phyloP scores from a whole-genome alignment of 306 rosid species.

The Fagus sylvatica region DNA sequence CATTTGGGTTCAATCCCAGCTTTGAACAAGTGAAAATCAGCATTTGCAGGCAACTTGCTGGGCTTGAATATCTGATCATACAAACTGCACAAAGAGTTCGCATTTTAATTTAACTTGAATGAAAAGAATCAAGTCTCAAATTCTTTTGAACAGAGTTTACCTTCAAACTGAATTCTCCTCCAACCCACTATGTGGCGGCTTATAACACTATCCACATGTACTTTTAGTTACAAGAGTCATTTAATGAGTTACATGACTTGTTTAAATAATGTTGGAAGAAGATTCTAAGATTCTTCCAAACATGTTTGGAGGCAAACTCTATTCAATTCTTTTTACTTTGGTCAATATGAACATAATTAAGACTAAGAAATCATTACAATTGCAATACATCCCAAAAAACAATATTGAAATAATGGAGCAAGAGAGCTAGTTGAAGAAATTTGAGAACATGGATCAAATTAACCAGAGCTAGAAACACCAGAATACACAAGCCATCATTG shows the following conservation, averaged over 20 bases:
- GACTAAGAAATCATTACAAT: not conserved
- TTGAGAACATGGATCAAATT: too few species aligned
- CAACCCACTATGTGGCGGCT: too few species aligned
- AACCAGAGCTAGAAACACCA: too few species aligned
- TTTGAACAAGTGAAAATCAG: slow-evolving; percentile 85
- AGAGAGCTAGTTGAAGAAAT: too few species aligned
- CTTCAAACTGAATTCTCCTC: too few species aligned
- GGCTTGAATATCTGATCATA: slow-evolving; percentile 89
- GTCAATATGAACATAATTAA: not conserved
- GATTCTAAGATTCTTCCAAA: too few species aligned
- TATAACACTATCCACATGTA: too few species aligned
- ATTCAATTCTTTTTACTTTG: not conserved
- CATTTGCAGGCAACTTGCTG: slow-evolving; percentile 62
- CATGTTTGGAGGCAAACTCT: too few species aligned
- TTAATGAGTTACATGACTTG: too few species aligned
- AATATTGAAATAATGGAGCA: not conserved
- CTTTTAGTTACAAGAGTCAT: too few species aligned
- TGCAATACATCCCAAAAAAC: not conserved
- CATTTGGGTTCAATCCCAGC: slow-evolving; percentile 92
- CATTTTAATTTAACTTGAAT: not conserved
- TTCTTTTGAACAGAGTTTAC: too few species aligned
- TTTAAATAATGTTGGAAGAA: too few species aligned
- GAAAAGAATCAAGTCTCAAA: not conserved
- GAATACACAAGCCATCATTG: not conserved
- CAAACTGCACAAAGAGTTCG: slow-evolving; percentile 43